A percentile compares a stretch with the other conserved stretches of the same genome.
Conservation (phyloP, 495 filamentous ascomycete species). For the Penicillium psychrofluorescens region DNA sequence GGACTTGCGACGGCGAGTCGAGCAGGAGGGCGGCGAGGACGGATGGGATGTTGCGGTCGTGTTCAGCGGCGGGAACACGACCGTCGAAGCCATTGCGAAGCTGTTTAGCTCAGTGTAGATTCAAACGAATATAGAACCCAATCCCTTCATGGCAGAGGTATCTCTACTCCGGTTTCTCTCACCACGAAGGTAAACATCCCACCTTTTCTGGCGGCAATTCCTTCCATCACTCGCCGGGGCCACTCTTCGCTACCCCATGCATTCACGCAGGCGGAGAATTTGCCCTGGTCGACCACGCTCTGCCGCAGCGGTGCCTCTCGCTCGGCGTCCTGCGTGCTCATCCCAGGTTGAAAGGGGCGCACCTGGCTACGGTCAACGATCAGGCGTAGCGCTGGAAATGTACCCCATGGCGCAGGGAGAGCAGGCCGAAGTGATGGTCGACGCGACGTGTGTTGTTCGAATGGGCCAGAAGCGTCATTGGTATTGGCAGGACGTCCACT, state of each 20-base stretch:
- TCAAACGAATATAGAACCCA: neutral
- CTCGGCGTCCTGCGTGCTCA: conserved; percentile 49
- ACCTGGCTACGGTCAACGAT: conserved; percentile 38
- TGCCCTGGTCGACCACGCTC: conserved; percentile 28
- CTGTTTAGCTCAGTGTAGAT: conserved; percentile 18
- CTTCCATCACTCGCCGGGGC: conserved; percentile 29
- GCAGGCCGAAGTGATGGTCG: conserved; percentile 30
- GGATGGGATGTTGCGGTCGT: conserved; percentile 87
- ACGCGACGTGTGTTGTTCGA: conserved; percentile 26
- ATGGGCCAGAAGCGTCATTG: conserved; percentile 15
- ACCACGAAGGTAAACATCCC: conserved; percentile 27
- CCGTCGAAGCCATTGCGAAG: conserved; percentile 60
- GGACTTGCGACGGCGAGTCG: conserved; percentile 65
- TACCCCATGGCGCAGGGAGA: conserved; percentile 41
- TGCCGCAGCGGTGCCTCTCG: conserved; percentile 41
- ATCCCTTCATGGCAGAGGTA: conserved; percentile 6
- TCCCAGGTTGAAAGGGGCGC: conserved; percentile 43
- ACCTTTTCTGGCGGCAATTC: conserved; percentile 17
- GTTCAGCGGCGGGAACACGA: conserved; percentile 87
- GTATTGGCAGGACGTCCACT: conserved; percentile 13
- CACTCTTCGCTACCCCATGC: conserved; percentile 38
- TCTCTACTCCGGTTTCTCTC: conserved; percentile 11
- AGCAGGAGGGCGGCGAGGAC: conserved; percentile 59
- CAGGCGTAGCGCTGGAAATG: conserved; percentile 38
- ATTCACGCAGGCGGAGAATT: conserved; percentile 40